A percentile compares a stretch with the other conserved stretches of the same genome.
Evolutionary conservation across 1,139 yeast species (phyloP).

Genomic region (Magnusiomyces ingens): DNA sequence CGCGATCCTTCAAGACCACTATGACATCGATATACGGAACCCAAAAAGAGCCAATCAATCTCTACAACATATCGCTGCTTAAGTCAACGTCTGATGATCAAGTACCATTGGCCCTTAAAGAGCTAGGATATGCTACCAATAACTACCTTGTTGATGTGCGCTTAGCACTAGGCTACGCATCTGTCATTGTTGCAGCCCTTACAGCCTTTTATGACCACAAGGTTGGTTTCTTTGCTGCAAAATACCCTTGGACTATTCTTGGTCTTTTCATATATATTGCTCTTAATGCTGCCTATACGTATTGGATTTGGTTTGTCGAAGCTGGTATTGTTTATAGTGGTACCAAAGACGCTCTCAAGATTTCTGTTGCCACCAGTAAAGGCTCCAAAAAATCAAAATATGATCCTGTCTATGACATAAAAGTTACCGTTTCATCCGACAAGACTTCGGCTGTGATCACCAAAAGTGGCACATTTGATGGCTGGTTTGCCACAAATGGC

Average conservation of each 20-base stretch:
- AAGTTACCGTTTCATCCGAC: constrained; percentile 21
- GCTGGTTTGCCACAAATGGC: constrained; percentile 28
- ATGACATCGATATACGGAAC: neutral
- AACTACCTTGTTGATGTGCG: constrained; percentile 54
- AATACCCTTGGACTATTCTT: constrained; percentile 35
- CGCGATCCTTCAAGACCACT: neutral
- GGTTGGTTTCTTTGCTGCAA: constrained; percentile 39
- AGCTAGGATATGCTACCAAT: constrained; percentile 58
- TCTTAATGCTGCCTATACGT: constrained; percentile 44
- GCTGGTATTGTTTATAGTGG: constrained; percentile 61
- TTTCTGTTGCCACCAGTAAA: constrained; percentile 3
- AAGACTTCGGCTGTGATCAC: constrained; percentile 8
- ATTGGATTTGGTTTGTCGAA: constrained; percentile 45
- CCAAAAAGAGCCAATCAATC: constrained; percentile 1
- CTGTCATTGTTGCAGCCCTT: constrained; percentile 59
- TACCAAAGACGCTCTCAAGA: constrained; percentile 14
- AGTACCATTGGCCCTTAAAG: constrained; percentile 37
- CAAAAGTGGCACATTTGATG: constrained; percentile 19
- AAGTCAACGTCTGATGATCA: constrained; percentile 33
- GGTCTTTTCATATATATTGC: constrained; percentile 46
- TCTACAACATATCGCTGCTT: constrained; percentile 20
- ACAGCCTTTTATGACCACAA: constrained; percentile 65
- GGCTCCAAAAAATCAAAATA: constrained; percentile 29
- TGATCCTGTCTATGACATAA: constrained; percentile 42
- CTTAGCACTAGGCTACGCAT: constrained; percentile 59